These are phyloP conservation scores for Nemania sp. DNA, from an alignment of 2,329 filamentous ascomycete species.

Conservation along the genomic window DNA sequence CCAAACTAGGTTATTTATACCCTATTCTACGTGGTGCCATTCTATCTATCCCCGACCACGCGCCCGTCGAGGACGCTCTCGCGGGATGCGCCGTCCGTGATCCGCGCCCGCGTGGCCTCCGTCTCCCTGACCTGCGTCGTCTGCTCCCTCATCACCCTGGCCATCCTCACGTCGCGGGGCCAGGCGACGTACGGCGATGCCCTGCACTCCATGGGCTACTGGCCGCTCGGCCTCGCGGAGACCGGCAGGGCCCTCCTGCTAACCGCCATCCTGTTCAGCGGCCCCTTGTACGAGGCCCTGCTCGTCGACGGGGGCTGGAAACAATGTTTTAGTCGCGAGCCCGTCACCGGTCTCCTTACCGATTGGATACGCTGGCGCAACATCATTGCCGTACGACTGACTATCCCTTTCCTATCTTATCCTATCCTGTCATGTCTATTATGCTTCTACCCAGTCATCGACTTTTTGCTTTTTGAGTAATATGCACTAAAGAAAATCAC, in stretches of 20 bases:
- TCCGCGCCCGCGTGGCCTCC: slow-evolving; percentile 84
- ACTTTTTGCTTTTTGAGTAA: slow-evolving; percentile 5
- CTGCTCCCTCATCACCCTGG: slow-evolving; percentile 74
- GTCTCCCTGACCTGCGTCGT: slow-evolving; percentile 80
- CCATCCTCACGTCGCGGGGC: slow-evolving; percentile 70
- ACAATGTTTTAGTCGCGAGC: slow-evolving; percentile 68
- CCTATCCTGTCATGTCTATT: neutral
- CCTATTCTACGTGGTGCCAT: slow-evolving; percentile 88
- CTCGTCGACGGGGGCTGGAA: slow-evolving; percentile 79
- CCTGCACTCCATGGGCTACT: slow-evolving; percentile 81
- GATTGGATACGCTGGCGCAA: slow-evolving; percentile 90
- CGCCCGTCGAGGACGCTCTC: slow-evolving; percentile 82
- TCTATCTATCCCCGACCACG: slow-evolving; percentile 85
- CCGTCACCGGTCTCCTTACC: slow-evolving; percentile 70
- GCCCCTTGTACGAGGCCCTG: slow-evolving; percentile 83
- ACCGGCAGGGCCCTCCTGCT: slow-evolving; percentile 73
- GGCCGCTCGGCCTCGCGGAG: slow-evolving; percentile 78
- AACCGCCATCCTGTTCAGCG: slow-evolving; percentile 82
- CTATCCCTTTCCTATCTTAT: slow-evolving; percentile 8
- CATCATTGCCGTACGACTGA: slow-evolving; percentile 79
- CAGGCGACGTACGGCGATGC: slow-evolving; percentile 64
- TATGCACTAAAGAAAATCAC: neutral
- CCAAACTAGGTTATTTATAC: slow-evolving; percentile 78
- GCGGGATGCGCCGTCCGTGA: slow-evolving; percentile 89
- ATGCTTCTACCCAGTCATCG: slow-evolving; percentile 5